A percentile compares a stretch with the other conserved stretches of the same genome.
phyloP scores from a whole-genome alignment of 768 basidiomycete genomes.

The Boletus eberwhitei region DNA sequence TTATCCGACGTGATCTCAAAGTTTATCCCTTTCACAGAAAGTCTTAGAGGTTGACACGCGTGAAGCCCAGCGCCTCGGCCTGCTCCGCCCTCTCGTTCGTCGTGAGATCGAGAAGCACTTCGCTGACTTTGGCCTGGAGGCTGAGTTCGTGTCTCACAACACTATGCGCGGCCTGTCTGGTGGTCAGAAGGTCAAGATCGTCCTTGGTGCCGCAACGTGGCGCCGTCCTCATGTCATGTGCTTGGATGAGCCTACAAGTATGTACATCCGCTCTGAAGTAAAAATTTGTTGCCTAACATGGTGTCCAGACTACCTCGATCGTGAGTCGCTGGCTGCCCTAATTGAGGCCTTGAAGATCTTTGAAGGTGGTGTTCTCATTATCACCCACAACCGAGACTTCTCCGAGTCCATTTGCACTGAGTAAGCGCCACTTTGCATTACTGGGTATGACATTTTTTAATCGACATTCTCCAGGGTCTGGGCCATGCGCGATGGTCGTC shows the following conservation, averaged over 20 bases:
- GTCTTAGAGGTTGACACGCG: conserved; percentile 96
- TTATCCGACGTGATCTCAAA: background rate
- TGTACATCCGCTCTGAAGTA: conserved; percentile 23
- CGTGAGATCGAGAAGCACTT: conserved; percentile 99
- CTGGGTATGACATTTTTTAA: background rate
- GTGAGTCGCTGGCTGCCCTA: conserved; percentile 97
- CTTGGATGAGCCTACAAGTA: conserved; percentile 94
- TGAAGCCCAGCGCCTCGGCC: conserved; percentile 94
- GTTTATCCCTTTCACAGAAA: conserved; percentile 50
- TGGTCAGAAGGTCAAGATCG: conserved; percentile 99
- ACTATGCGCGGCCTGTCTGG: conserved; percentile 98
- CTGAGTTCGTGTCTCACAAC: conserved; percentile 99
- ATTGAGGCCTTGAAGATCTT: conserved; percentile 98
- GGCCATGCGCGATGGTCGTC: conserved; percentile 97
- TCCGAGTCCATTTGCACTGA: conserved; percentile 97
- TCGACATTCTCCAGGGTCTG: conserved; percentile 56
- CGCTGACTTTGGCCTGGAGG: conserved; percentile 97
- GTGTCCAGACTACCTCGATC: conserved; percentile 88
- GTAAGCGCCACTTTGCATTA: conserved; percentile 24
- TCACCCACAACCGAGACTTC: conserved; percentile 98
- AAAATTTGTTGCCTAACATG: background rate
- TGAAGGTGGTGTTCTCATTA: conserved; percentile 97
- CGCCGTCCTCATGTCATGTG: conserved; percentile 97
- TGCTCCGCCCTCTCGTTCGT: conserved; percentile 94
- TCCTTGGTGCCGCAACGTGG: conserved; percentile 98